Base-by-base conservation (phyloP, 2,329 filamentous ascomycete species). In the Fusarium subtropicale region DNA sequence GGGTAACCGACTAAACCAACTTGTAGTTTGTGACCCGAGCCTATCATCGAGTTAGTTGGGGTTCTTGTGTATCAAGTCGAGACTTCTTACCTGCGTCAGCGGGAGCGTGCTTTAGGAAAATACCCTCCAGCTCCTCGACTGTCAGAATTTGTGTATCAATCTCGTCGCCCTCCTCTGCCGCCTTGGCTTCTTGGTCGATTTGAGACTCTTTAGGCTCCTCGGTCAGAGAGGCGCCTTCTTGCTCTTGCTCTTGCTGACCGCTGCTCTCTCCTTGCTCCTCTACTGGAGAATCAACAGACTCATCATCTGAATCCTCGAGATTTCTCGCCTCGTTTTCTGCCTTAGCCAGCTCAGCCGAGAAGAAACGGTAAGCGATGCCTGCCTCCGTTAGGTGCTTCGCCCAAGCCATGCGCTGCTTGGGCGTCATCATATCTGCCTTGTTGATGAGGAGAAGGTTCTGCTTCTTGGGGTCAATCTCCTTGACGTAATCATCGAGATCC, bases 351-450 rank as follows among this genome's bases (percentile, higher is more conserved):
- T 92, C 90, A 2, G 96, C 96, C 2, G 97, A 99, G 84, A 99
- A 99, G 84, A 98, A 99, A 74, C 91, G 92, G 84, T 96, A 99
- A 56, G 92, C 89, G 76, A 99, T 97, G 30, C 90, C 89, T 28
- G 91, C 88, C 72, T 89, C 84, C 72, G 90, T 90, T 72, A 99
- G 93, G 77, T 97, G 93, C 72, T 91, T 88, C 5, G 94, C 94
- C 96, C 96, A 99, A 1, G 86, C 84, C 69, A 87, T 87, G 70
- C 96, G 86, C 82, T 99, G 97, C 74, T 89, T 88, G 48, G 89
- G 80, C 2, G 94, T 97, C 92, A 99, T 94, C 96, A 99, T 97
- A 81, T 99, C 96, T 46, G 96, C 94, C 85, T 99, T 99, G 85
- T 99, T 99, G 76, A 99, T 95, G 57, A 99, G 84, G 58, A 99